Base-by-base conservation (phyloP, 1,284 basidiomycete species). In the Sporisorium exsertum region DNA sequence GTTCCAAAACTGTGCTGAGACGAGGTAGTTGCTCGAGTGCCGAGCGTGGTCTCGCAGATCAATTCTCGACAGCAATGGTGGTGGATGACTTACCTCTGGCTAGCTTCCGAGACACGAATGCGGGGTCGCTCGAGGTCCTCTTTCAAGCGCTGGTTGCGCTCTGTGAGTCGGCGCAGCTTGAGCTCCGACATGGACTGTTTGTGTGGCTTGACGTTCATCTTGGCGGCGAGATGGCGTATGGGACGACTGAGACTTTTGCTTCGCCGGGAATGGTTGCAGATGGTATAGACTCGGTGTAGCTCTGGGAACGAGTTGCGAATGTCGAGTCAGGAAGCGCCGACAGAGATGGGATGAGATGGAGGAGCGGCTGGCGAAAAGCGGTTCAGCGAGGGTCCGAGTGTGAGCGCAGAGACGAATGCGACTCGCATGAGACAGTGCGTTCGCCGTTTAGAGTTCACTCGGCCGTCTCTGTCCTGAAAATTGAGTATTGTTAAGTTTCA, bases 91-190 rank as follows among this genome's bases (percentile, higher is more conserved):
- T 82, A 96, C 94, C 91, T 93, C 64, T 92, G 89, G 83, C 91
- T 93, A 45, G 95, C 95, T 87, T 97, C 94, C 83, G 93, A 94
- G 51, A 97, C 93, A 69, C 92, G 89, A 74, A 95, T 90, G 77
- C 95, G 89, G 27, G 94, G 94, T 75, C 95, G 88, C 55, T 92
- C 91, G 69, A 97, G 87, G 85, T 98, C 95, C 87, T 97, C 95
- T 82, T 91, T 88, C 79, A 98, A 87, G 68, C 95, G 89, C 85
- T 92, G 91, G 85, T 97, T 98, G 87, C 97, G 94, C 88, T 98
- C 95, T 69, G 91, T 91, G 78, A 98, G 88, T 64, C 95, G 89
- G 53, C 95, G 90, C 76, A 97, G 91, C 90, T 96, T 97, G 84
- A 98, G 91, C 89, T 97, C 95, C 58, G 93, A 93, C 94, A 97